These are phyloP conservation scores for Helotiales sp. DNA, from an alignment of 2,329 filamentous ascomycete species.

Conservation along the genomic window DNA sequence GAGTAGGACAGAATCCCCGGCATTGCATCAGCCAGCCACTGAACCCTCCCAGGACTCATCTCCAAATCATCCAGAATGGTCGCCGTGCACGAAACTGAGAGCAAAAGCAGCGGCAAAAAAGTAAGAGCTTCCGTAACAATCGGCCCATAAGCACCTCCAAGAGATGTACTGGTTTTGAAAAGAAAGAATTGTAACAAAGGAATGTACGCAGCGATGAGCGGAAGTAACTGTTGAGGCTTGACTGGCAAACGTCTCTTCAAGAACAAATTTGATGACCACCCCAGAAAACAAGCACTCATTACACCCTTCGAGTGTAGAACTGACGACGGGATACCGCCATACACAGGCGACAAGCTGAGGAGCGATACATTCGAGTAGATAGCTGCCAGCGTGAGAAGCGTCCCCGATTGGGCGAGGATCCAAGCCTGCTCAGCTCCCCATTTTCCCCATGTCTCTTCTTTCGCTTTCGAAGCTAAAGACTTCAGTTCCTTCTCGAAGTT, in stretches of 20 bases:
- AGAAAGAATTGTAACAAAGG: constrained; percentile 75
- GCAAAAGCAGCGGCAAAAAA: constrained; percentile 68
- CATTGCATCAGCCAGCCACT: constrained; percentile 64
- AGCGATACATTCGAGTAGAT: constrained; percentile 73
- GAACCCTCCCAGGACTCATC: constrained; percentile 55
- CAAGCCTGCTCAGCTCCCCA: constrained; percentile 38
- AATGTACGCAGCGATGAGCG: constrained; percentile 76
- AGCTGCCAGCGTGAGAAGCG: constrained; percentile 63
- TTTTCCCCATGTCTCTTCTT: constrained; percentile 42
- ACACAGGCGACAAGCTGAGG: constrained; percentile 81
- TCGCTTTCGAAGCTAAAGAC: constrained; percentile 41
- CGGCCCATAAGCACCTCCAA: constrained; percentile 76
- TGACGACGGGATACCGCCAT: constrained; percentile 79
- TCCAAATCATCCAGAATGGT: constrained; percentile 67
- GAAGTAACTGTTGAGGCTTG: constrained; percentile 61
- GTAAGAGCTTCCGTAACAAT: constrained; percentile 75
- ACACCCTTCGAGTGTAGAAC: constrained; percentile 73
- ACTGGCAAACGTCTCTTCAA: constrained; percentile 56
- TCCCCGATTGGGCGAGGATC: constrained; percentile 44
- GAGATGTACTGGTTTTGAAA: constrained; percentile 65
- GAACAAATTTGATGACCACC: constrained; percentile 71
- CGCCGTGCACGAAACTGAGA: constrained; percentile 68
- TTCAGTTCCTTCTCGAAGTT: constrained; percentile 45
- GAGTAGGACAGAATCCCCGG: constrained; percentile 71
- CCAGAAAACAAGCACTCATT: constrained; percentile 69